A percentile compares a stretch with the other conserved stretches of the same genome.
Evolutionary conservation across 768 basidiomycete genomes (phyloP).

Genomic region (Asterophora lycoperdoides): DNA sequence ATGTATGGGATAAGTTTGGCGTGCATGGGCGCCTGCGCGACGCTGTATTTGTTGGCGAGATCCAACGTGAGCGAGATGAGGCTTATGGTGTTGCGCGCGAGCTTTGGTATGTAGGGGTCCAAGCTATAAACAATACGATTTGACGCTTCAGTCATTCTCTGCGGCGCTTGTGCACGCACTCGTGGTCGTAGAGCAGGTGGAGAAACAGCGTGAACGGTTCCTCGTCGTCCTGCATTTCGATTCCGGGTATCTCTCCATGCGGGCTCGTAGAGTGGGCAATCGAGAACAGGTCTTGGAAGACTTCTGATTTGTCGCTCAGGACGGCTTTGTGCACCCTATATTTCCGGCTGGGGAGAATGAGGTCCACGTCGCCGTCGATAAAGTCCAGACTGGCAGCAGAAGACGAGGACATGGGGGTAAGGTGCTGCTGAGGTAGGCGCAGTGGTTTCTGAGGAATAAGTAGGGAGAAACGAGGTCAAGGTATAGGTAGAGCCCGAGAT

Average conservation of each 20-base stretch:
- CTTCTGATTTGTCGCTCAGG: slow-evolving; percentile 5
- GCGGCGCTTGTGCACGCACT: not conserved
- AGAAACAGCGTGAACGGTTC: slow-evolving; percentile 8
- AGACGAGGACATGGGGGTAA: no score
- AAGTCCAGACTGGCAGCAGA: not conserved
- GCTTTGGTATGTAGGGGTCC: slow-evolving; percentile 5
- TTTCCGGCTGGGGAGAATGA: not conserved
- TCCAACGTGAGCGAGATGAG: slow-evolving; percentile 10
- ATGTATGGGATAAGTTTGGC: slow-evolving; percentile 6
- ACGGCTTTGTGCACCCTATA: slow-evolving; percentile 7
- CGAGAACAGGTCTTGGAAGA: slow-evolving; percentile 9
- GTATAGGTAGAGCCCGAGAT: no score
- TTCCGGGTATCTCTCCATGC: not conserved
- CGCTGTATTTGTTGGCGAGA: slow-evolving; percentile 9
- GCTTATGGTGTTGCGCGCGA: slow-evolving; percentile 1
- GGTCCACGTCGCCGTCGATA: slow-evolving; percentile 7
- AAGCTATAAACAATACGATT: not conserved
- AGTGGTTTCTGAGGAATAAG: no score
- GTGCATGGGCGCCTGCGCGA: not conserved
- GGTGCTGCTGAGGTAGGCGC: no score
- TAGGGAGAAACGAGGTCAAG: no score
- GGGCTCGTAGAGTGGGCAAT: not conserved
- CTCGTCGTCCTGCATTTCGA: slow-evolving; percentile 8
- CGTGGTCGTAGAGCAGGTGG: slow-evolving; percentile 8
- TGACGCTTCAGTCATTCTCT: not conserved